These are phyloP conservation scores for Paramyrothecium roridum DNA, from an alignment of 2,329 filamentous ascomycete genomes.

Conservation along the genomic window DNA sequence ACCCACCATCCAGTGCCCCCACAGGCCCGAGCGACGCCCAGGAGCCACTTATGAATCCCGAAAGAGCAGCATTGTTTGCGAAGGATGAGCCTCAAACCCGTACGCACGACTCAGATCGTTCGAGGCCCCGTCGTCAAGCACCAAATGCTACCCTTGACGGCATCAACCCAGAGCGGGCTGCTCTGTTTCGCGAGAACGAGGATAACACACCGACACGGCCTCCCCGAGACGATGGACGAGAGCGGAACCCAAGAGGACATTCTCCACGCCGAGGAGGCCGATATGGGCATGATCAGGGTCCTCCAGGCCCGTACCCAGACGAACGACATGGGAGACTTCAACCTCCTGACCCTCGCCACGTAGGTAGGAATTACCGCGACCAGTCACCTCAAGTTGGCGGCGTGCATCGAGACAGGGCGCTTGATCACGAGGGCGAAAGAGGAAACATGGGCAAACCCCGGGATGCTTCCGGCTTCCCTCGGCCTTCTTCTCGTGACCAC, in stretches of 20 bases:
- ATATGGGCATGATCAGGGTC: constrained; percentile 23
- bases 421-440: constrained; percentile 36
- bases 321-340: constrained; percentile 44
- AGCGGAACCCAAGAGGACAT: constrained; percentile 35
- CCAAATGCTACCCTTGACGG: constrained; percentile 27
- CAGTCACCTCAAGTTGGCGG: constrained; percentile 23
- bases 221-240: constrained; percentile 41
- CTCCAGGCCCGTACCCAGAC: constrained; percentile 37
- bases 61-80: constrained; percentile 48
- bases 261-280: constrained; percentile 46
- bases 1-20: constrained; percentile 18
- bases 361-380: constrained; percentile 26
- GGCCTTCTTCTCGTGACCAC: constrained; percentile 28
- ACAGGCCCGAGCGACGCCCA: constrained; percentile 20
- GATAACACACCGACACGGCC: constrained; percentile 31
- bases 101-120: constrained; percentile 24
- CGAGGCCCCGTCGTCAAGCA: constrained; percentile 22
- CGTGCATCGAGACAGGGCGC: constrained; percentile 29
- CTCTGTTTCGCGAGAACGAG: constrained; percentile 36
- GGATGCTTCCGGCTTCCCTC: constrained; percentile 35
- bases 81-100: constrained; percentile 23
- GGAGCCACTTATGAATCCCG: constrained; percentile 53
- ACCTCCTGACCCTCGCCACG: constrained; percentile 25
- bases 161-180: constrained; percentile 47
- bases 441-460: constrained; percentile 32